Conservation (phyloP, 2,329 filamentous ascomycete species). For the Talaromyces sp. region DNA sequence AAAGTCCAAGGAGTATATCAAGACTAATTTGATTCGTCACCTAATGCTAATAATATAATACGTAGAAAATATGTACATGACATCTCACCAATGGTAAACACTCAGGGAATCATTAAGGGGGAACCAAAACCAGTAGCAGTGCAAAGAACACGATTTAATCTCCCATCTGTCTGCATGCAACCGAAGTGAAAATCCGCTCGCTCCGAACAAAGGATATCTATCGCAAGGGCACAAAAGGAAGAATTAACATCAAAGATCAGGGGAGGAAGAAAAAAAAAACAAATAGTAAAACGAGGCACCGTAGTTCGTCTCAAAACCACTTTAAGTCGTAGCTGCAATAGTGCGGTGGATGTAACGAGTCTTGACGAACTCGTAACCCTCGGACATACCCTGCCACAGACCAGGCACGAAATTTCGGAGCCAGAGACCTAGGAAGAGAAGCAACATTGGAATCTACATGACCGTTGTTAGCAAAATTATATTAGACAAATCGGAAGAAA, state of each 20-base stretch:
- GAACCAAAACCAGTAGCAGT: neutral
- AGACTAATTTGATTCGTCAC: neutral
- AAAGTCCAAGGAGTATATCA: neutral
- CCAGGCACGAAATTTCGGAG: slow-evolving; percentile 42
- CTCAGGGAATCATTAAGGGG: neutral
- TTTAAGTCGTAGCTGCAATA: slow-evolving; percentile 25
- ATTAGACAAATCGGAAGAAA: neutral
- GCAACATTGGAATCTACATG: slow-evolving; percentile 46
- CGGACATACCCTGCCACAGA: slow-evolving; percentile 38
- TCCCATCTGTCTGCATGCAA: neutral
- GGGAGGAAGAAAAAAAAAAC: neutral
- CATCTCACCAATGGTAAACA: neutral
- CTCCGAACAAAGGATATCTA: slow-evolving; percentile 12
- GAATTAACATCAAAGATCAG: neutral
- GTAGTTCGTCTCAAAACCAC: neutral
- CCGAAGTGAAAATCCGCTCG: neutral
- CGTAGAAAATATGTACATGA: neutral
- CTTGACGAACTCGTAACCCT: slow-evolving; percentile 39
- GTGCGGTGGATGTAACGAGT: slow-evolving; percentile 25
- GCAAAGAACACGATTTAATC: neutral
- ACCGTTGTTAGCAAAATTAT: neutral
- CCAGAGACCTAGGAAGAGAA: slow-evolving; percentile 46
- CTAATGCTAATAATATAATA: neutral
- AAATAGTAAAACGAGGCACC: neutral
- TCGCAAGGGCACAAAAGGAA: neutral